phyloP scores from a whole-genome alignment of 2,329 filamentous ascomycete genomes.

The Aspergillus bombycis region DNA sequence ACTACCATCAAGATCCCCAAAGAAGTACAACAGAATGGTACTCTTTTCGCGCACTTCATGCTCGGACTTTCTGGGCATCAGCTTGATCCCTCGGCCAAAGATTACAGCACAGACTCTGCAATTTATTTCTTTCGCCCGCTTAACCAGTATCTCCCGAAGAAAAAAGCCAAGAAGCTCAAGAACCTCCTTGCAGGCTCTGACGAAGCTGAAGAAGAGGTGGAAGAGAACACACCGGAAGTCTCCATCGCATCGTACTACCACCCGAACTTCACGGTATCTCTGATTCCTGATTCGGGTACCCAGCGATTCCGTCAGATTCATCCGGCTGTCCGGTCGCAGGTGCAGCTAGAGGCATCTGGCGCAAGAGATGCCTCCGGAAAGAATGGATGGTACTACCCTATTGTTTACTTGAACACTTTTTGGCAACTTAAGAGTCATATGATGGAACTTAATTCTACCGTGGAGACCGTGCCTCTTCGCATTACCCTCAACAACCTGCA shows the following conservation, averaged over 20 bases:
- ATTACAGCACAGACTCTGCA: conserved; percentile 74
- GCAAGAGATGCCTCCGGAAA: conserved; percentile 81
- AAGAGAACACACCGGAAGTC: conserved; percentile 64
- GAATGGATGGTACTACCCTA: conserved; percentile 91
- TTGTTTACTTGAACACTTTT: conserved; percentile 92
- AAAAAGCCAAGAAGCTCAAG: conserved; percentile 83
- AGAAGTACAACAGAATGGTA: conserved; percentile 86
- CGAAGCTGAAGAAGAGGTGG: conserved; percentile 52
- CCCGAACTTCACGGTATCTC: conserved; percentile 86
- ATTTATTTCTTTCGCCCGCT: conserved; percentile 83
- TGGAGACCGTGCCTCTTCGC: conserved; percentile 77
- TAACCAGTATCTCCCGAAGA: conserved; percentile 88
- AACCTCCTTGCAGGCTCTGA: conserved; percentile 70
- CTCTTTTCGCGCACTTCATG: conserved; percentile 93
- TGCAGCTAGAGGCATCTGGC: conserved; percentile 77
- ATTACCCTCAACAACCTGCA: conserved; percentile 80
- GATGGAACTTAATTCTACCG: conserved; percentile 87
- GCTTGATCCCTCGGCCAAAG: conserved; percentile 72
- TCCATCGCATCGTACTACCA: conserved; percentile 87
- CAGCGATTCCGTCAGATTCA: conserved; percentile 68
- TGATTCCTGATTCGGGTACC: conserved; percentile 78
- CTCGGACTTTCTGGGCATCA: conserved; percentile 74
- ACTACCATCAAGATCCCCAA: conserved; percentile 76
- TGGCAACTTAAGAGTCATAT: conserved; percentile 95
- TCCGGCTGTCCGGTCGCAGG: conserved; percentile 74